Percentiles rank a stretch among this genome's conserved stretches.
Conservation (phyloP, 2,329 filamentous ascomycete genomes). For the Monosporascus sp. region DNA sequence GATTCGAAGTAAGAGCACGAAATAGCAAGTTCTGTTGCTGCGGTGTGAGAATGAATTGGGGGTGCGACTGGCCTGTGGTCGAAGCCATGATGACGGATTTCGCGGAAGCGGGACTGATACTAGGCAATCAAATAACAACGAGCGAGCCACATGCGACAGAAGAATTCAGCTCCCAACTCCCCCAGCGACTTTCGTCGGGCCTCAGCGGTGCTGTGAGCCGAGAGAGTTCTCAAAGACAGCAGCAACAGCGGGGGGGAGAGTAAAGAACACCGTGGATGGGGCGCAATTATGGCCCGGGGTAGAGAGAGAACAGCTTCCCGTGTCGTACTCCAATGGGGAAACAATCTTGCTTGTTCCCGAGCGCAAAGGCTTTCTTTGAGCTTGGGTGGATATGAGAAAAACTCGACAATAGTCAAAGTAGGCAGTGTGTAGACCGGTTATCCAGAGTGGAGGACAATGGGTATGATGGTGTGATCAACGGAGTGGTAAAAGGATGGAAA, state of each 20-base stretch:
- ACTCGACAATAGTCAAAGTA: no score
- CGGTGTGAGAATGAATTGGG: conserved; percentile 65
- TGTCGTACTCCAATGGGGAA: no score
- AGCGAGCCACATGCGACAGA: neutral
- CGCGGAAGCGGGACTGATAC: conserved; percentile 1
- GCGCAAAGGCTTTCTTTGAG: no score
- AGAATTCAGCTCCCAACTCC: neutral
- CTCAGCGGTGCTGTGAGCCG: neutral
- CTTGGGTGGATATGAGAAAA: no score
- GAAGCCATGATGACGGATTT: conserved; percentile 42
- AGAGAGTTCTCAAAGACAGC: neutral
- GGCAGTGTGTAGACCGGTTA: no score
- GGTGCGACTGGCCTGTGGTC: conserved; percentile 38
- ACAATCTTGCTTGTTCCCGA: no score
- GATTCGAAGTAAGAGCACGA: conserved; percentile 71
- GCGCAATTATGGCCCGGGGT: neutral
- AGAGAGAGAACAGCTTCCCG: no score
- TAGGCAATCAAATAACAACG: conserved; percentile 1
- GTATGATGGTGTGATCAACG: no score
- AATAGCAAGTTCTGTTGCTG: conserved; percentile 74
- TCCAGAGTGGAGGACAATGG: no score
- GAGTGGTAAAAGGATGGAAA: no score
- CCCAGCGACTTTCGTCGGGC: neutral
- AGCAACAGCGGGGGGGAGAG: neutral
- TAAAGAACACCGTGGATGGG: neutral